Base-by-base conservation (phyloP, 106 monocot genomes). In the Xerophyta viscosa region DNA sequence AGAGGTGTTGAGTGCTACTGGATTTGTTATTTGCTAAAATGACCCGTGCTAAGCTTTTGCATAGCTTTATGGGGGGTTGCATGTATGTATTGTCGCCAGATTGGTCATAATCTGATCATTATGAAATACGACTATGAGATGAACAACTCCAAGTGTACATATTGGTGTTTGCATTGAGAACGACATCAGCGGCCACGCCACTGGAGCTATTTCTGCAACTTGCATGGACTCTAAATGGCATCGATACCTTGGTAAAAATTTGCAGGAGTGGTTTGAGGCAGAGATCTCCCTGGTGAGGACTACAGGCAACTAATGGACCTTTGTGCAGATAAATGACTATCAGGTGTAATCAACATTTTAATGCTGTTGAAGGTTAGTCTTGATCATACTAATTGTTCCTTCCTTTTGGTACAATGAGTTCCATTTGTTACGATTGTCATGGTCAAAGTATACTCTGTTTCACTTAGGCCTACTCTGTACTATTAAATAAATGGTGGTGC, bases 151-250 rank as follows among this genome's bases (percentile, higher is more conserved):
- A 28, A 31, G 8, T 51, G 63, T 45, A 64, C 55, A 18, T 64
- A 58, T 46, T 66, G 65, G 24, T 74, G 31, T 86, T 96, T 76
- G 57, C 69, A 52, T 50, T 85, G 47, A 67, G 52, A 25, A 37
- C 39, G 42, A 81, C 82, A 50, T 48, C 77, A 64, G 74, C 78
- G 37, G 68, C 66, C 45, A 85, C 89, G 88, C 89, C 84, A 17
- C 62, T 96, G 56, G 76, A 96, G 52, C 62, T 96, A 24, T 96
- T 96, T 64, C 62, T 85, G 56, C 96, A 96, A 52, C 73, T 96
- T 56, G 81, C 73, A 12, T 88, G 96, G 3, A 78, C 56, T 66
- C 41, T 67, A 60, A 66, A 61, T 37, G 45, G 55, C n/a, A 62
- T 76, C 44, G 67, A 85, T 65, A 61, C 75, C 28, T 72, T 89